These are phyloP conservation scores for Monilinia aucupariae DNA, from an alignment of 2,329 filamentous ascomycete species.

Conservation along the genomic window DNA sequence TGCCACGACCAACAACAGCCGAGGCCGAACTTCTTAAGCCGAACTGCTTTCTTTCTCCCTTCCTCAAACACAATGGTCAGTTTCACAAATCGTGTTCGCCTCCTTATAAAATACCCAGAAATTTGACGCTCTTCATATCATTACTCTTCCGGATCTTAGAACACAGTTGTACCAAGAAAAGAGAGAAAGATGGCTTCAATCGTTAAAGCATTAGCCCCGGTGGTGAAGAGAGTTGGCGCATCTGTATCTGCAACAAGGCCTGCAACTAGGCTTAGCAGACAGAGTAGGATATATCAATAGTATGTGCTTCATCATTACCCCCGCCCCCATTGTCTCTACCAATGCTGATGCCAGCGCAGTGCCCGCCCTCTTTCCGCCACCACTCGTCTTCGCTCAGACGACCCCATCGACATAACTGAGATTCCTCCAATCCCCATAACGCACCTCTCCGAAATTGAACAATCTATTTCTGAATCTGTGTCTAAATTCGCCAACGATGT, in stretches of 20 bases:
- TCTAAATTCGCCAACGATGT: constrained; percentile 85
- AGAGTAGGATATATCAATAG: constrained; percentile 40
- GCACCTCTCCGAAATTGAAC: constrained; percentile 84
- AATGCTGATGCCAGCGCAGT: constrained; percentile 29
- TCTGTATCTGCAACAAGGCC: constrained; percentile 32
- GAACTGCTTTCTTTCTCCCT: not conserved
- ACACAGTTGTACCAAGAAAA: not conserved
- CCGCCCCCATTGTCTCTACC: not conserved
- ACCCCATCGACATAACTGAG: constrained; percentile 60
- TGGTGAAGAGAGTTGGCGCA: constrained; percentile 38
- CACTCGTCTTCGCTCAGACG: constrained; percentile 44
- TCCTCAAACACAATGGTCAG: not conserved
- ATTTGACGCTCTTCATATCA: not conserved
- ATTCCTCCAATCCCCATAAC: constrained; percentile 88
- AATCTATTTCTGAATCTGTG: constrained; percentile 83
- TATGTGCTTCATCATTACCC: constrained; percentile 26
- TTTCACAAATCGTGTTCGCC: constrained; percentile 1
- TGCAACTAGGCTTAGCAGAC: constrained; percentile 37
- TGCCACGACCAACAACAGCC: constrained; percentile 5
- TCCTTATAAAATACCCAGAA: not conserved
- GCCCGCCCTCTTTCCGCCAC: constrained; percentile 57
- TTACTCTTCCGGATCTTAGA: not conserved
- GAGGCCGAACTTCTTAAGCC: constrained; percentile 16
- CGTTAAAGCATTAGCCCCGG: constrained; percentile 42
- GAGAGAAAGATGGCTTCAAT: constrained; percentile 44